phyloP scores from a whole-genome alignment of 805 yeast species.

The Zygosaccharomyces gambellarensis region DNA sequence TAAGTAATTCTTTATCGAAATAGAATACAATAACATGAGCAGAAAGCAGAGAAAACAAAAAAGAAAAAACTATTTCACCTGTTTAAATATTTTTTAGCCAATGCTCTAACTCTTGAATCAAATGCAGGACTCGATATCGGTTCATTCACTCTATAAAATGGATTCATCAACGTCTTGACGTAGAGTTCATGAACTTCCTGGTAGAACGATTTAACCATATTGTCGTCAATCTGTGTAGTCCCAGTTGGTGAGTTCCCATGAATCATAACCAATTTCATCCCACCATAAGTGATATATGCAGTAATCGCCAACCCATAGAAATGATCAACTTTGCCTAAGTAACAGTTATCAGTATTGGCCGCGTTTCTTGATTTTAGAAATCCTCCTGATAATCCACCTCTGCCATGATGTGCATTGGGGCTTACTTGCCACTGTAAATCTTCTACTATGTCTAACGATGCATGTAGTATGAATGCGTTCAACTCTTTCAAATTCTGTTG shows the following conservation, averaged over 20 bases:
- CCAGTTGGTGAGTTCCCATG: constrained; percentile 46
- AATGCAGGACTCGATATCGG: constrained; percentile 70
- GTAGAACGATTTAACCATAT: constrained; percentile 75
- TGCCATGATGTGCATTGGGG: constrained; percentile 26
- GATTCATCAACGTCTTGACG: constrained; percentile 77
- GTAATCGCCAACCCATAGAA: constrained; percentile 81
- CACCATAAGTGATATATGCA: constrained; percentile 84
- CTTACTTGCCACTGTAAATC: constrained; percentile 77
- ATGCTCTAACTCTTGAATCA: constrained; percentile 63
- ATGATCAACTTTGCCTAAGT: constrained; percentile 74
- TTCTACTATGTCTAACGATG: constrained; percentile 87
- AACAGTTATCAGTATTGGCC: constrained; percentile 33
- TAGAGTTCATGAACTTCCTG: constrained; percentile 82
- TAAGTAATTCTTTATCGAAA: constrained; percentile 22
- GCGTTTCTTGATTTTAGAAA: constrained; percentile 28
- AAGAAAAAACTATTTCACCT: not conserved
- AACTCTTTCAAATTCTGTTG: constrained; percentile 69
- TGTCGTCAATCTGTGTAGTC: constrained; percentile 46
- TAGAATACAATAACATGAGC: not conserved
- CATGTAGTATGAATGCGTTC: constrained; percentile 82
- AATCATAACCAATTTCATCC: constrained; percentile 69
- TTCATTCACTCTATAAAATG: constrained; percentile 75
- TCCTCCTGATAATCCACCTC: constrained; percentile 15
- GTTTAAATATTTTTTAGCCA: constrained; percentile 73
- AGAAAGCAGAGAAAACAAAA: too few relatives aligned